Conservation (phyloP, 2,329 filamentous ascomycete genomes). For the Diaporthe eres region DNA sequence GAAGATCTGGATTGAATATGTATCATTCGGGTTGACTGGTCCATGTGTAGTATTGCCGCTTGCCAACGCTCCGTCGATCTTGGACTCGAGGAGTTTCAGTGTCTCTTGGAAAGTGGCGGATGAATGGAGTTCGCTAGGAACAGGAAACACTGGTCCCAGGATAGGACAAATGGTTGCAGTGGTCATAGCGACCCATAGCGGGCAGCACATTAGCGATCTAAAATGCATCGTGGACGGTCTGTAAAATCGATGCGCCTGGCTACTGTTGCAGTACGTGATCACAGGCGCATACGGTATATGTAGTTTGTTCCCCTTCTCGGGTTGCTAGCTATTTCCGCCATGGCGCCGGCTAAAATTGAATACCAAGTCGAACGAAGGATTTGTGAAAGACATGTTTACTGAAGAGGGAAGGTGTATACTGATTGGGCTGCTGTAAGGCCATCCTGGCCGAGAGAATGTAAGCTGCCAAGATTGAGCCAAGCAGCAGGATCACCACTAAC, state of each 20-base stretch:
- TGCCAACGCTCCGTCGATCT: neutral
- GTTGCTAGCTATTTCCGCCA: too few species aligned
- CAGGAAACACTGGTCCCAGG: neutral
- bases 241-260: too few species aligned
- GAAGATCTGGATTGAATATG: conserved; percentile 1
- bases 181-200: neutral
- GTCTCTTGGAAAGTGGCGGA: neutral
- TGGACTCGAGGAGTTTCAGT: neutral
- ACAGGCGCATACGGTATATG: too few species aligned
- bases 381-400: neutral
- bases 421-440: neutral
- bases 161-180: neutral
- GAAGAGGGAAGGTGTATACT: conserved; percentile 1
- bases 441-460: neutral
- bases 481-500: too few species aligned
- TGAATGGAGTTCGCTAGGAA: neutral
- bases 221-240: neutral
- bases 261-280: too few species aligned
- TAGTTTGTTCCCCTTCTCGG: too few species aligned
- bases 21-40: neutral
- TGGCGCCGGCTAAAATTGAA: neutral
- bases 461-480: neutral
- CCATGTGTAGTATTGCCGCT: conserved; percentile 7
- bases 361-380: neutral
- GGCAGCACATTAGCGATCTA: neutral